phyloP scores from a whole-genome alignment of 228 moss, liverwort and hornwort species.

The Sphagnum magellanicum region DNA sequence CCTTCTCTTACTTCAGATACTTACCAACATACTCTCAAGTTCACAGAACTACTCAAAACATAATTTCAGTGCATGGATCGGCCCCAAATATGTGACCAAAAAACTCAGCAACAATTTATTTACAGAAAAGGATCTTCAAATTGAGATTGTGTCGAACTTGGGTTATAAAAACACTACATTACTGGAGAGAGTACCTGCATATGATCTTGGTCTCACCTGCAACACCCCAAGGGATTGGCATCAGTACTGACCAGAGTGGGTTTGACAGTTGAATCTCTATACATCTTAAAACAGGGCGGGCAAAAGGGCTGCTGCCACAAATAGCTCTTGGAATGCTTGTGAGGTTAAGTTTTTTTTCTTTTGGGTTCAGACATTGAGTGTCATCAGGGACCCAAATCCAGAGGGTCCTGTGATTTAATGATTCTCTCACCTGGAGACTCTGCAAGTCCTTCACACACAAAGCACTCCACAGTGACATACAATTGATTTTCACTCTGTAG shows the following conservation, averaged over 20 bases:
- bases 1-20: background rate
- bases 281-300: background rate
- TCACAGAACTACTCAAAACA: background rate
- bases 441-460: slow-evolving; percentile 52
- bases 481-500: slow-evolving; percentile 28
- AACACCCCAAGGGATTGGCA: background rate
- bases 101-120: background rate
- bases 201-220: slow-evolving; percentile 70
- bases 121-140: background rate
- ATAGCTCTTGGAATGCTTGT: too few relatives aligned
- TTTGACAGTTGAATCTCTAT: background rate
- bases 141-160: slow-evolving; percentile 19
- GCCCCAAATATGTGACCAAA: slow-evolving; percentile 3
- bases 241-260: background rate
- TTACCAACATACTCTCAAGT: too few relatives aligned
- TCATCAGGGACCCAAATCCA: too few relatives aligned
- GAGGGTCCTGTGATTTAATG: background rate
- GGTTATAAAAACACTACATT: slow-evolving; percentile 6
- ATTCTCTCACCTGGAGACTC: slow-evolving; percentile 37
- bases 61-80: background rate
- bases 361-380: too few relatives aligned
- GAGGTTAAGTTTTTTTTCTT: too few relatives aligned
- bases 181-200: slow-evolving; percentile 39
- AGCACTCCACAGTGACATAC: slow-evolving; percentile 74
- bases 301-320: background rate